A percentile compares a stretch with the other conserved stretches of the same genome.
These are phyloP conservation scores for Dinochytrium kinnereticum DNA, from an alignment of 371 early-diverging fungal species.

Conservation along the genomic window DNA sequence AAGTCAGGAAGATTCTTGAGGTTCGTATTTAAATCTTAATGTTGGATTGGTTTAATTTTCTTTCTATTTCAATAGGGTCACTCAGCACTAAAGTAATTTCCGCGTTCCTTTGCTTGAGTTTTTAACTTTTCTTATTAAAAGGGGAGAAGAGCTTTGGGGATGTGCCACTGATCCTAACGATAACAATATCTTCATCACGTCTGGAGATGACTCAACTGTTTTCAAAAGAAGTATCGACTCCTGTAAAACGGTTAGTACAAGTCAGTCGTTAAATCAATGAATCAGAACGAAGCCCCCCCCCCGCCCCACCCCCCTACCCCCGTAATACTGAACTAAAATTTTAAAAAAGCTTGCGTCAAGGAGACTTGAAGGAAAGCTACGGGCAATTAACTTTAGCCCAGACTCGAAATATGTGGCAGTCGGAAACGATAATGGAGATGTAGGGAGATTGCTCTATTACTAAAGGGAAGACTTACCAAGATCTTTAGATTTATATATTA, in stretches of 20 bases:
- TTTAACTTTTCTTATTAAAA: conserved; percentile 10
- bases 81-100: conserved; percentile 6
- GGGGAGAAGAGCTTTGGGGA: conserved; percentile 36
- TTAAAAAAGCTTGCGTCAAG: conserved; percentile 24
- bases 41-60: neutral
- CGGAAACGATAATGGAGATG: conserved; percentile 41
- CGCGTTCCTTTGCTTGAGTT: no score
- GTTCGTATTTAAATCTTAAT: neutral
- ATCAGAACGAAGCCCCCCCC: no score
- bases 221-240: conserved; percentile 25
- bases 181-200: conserved; percentile 26
- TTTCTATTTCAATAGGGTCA: conserved; percentile 5
- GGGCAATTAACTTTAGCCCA: conserved; percentile 31
- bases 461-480: neutral
- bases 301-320: no score
- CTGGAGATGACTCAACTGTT: conserved; percentile 35
- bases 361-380: conserved; percentile 34
- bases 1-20: conserved; percentile 2
- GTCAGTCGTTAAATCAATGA: no score
- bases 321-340: neutral
- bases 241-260: conserved; percentile 24
- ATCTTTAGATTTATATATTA: conserved; percentile 34
- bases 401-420: conserved; percentile 36
- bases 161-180: conserved; percentile 29
- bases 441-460: no score